These are phyloP conservation scores for Hypocrella siamensis DNA, from an alignment of 2,329 filamentous ascomycete species.

Conservation along the genomic window DNA sequence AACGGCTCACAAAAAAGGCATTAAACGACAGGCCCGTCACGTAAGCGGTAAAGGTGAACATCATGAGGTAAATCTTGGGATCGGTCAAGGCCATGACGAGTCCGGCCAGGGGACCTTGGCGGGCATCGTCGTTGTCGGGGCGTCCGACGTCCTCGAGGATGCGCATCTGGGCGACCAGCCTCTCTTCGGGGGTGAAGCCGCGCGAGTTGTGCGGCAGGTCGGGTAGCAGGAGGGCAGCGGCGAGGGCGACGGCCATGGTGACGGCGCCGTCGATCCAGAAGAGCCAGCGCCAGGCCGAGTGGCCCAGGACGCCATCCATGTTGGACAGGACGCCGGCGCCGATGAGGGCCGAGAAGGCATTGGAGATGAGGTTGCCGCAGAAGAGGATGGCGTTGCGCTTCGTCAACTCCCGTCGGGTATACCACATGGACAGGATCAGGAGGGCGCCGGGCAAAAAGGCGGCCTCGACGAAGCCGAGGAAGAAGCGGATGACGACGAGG, in stretches of 20 bases:
- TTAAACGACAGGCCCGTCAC: constrained; percentile 43
- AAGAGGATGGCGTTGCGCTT: constrained; percentile 41
- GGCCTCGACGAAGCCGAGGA: constrained; percentile 46
- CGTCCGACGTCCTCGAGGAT: constrained; percentile 43
- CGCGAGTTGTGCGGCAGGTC: constrained; percentile 39
- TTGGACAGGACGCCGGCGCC: constrained; percentile 42
- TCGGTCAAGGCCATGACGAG: constrained; percentile 44
- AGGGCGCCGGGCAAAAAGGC: constrained; percentile 49
- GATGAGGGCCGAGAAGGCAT: constrained; percentile 43
- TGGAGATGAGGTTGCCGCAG: constrained; percentile 43
- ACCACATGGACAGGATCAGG: constrained; percentile 50
- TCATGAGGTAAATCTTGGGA: constrained; percentile 47
- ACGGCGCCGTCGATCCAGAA: constrained; percentile 42
- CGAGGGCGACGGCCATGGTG: constrained; percentile 32
- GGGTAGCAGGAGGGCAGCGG: constrained; percentile 31
- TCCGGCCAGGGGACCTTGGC: constrained; percentile 35
- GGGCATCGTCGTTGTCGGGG: constrained; percentile 32
- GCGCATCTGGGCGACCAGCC: constrained; percentile 34
- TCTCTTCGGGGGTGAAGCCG: constrained; percentile 45
- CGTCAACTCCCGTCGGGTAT: constrained; percentile 43
- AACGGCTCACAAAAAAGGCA: constrained; percentile 34
- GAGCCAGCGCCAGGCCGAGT: constrained; percentile 45
- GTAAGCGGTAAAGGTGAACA: constrained; percentile 44
- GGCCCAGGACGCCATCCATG: constrained; percentile 37
- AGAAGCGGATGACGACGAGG: constrained; percentile 40